Evolutionary conservation across 179 eudicot genomes (phyloP).

Genomic region (Silene vulgaris): DNA sequence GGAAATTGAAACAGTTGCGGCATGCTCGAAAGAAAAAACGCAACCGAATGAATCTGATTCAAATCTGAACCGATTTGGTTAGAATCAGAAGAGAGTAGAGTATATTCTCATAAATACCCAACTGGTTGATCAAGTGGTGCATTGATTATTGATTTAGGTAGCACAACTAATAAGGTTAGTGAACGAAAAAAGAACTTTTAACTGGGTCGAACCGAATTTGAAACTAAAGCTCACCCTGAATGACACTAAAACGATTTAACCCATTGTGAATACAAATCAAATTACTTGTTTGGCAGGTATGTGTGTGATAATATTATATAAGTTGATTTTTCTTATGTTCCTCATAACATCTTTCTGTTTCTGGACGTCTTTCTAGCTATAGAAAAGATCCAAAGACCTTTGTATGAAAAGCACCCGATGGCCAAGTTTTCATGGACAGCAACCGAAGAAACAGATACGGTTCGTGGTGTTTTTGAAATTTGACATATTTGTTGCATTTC

Average conservation of each 20-base stretch:
- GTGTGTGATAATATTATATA: not conserved
- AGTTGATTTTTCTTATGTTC: conserved; percentile 2
- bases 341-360: conserved; percentile 9
- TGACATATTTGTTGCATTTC: not conserved
- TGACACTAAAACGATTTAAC: too few relatives aligned
- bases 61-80: not conserved
- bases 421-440: conserved; percentile 87
- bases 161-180: too few relatives aligned
- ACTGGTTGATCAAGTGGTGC: not conserved
- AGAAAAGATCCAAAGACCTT: conserved; percentile 71
- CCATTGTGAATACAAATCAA: too few relatives aligned
- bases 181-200: too few relatives aligned
- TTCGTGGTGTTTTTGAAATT: conserved; percentile 29
- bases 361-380: conserved; percentile 42
- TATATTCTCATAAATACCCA: not conserved
- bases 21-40: not conserved
- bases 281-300: not conserved
- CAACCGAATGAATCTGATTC: not conserved
- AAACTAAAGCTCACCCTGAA: not conserved
- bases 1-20: not conserved
- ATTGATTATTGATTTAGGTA: not conserved
- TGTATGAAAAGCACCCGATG: conserved; percentile 94
- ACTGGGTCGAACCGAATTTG: not conserved
- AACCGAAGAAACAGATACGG: conserved; percentile 77
- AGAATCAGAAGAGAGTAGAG: not conserved